Conservation (phyloP, 441 rosid genomes). For the Kokia cookei region DNA sequence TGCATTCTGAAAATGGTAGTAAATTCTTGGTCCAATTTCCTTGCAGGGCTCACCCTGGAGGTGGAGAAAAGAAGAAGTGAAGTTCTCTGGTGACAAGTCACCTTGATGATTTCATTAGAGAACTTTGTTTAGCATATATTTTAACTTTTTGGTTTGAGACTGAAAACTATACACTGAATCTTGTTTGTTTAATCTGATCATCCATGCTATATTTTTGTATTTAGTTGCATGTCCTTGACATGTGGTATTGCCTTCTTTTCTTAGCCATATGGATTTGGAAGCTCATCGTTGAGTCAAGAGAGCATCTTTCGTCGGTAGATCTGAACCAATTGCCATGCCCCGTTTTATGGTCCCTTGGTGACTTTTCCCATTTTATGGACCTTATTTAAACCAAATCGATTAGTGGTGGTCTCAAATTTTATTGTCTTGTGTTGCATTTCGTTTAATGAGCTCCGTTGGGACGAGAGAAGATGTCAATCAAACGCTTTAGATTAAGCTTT, state of each 20-base stretch:
- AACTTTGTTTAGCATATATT: neutral
- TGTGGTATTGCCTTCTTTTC: neutral
- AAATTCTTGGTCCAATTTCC: neutral
- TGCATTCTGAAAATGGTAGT: neutral
- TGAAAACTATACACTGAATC: neutral
- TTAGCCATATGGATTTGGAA: neutral
- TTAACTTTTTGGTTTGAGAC: neutral
- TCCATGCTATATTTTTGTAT: neutral
- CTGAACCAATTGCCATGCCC: too few species aligned
- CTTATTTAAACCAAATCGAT: neutral
- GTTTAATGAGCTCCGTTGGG: neutral
- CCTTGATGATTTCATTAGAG: neutral
- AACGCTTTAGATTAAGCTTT: too few species aligned
- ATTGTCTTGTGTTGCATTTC: neutral
- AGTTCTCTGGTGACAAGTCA: neutral
- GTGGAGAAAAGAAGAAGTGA: slow-evolving; percentile 59
- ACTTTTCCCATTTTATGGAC: too few species aligned
- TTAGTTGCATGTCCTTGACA: neutral
- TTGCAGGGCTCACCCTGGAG: slow-evolving; percentile 40
- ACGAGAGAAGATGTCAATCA: too few species aligned
- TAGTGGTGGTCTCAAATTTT: neutral
- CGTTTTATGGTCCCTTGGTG: too few species aligned
- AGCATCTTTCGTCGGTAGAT: neutral
- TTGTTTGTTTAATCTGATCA: neutral
- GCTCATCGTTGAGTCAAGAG: neutral